Evolutionary conservation across 176 grass and related monocot genomes (phyloP).

Genomic region (Paspalum notatum): DNA sequence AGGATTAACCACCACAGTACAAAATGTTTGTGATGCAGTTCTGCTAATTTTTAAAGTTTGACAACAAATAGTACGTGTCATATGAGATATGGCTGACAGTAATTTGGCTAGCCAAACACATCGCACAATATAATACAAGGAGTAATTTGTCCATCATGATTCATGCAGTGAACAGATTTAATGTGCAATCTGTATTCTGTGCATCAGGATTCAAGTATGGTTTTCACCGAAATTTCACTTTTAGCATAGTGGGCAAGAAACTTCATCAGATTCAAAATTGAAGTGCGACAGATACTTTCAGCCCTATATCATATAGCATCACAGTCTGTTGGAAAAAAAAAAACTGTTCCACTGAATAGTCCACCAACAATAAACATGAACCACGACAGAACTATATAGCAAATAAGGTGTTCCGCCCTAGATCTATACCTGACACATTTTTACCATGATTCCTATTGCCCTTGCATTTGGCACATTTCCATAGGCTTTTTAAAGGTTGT

Average conservation of each 20-base stretch:
- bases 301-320: background rate
- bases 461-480: background rate
- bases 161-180: background rate
- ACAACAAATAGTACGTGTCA: background rate
- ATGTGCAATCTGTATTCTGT: background rate
- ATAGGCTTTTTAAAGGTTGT: background rate
- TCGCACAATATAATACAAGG: background rate
- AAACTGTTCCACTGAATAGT: background rate
- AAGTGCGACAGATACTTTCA: constrained; percentile 2
- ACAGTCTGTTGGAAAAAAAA: background rate
- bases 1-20: constrained; percentile 11
- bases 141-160: background rate
- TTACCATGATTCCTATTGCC: background rate
- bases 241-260: background rate
- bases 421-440: background rate
- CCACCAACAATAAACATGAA: background rate
- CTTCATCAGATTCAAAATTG: background rate
- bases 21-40: background rate
- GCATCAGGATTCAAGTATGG: background rate
- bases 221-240: constrained; percentile 17
- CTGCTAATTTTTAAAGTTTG: constrained; percentile 2
- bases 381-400: background rate
- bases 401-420: background rate
- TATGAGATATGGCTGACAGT: constrained; percentile 12
- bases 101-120: background rate